Evolutionary conservation across 805 yeast genomes (phyloP).

Genomic region (Blastobotrys chiropterorum): DNA sequence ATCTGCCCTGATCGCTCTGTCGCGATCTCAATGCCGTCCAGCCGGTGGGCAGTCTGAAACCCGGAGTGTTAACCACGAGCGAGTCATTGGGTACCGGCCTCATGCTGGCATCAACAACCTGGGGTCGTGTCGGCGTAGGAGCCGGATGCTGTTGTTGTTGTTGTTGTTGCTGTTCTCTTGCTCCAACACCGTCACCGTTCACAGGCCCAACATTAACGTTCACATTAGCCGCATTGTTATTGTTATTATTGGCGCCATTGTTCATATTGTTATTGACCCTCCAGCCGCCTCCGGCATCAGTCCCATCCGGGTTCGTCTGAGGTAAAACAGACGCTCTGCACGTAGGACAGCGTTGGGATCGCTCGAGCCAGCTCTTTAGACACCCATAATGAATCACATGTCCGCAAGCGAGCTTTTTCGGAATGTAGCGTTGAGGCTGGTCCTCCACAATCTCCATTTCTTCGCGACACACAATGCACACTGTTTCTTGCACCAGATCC

Average conservation of each 20-base stretch:
- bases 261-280: not conserved
- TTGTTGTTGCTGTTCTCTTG: not conserved
- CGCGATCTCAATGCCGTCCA: slow-evolving; percentile 15
- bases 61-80: not conserved
- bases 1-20: slow-evolving; percentile 3
- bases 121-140: slow-evolving; percentile 3
- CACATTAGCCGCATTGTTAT: not conserved
- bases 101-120: not conserved
- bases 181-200: not conserved
- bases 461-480: slow-evolving; percentile 89
- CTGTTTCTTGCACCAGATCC: slow-evolving; percentile 53
- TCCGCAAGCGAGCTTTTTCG: slow-evolving; percentile 76
- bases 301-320: not conserved
- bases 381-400: slow-evolving; percentile 89
- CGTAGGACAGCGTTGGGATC: slow-evolving; percentile 90
- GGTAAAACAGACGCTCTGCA: slow-evolving; percentile 50
- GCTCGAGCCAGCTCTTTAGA: slow-evolving; percentile 84
- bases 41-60: slow-evolving; percentile 13
- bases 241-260: not conserved
- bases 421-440: slow-evolving; percentile 41
- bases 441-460: slow-evolving; percentile 55
- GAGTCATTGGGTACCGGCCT: not conserved
- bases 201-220: not conserved
- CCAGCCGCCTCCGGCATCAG: not conserved
- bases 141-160: not conserved